Evolutionary conservation across 768 basidiomycete species (phyloP).

Genomic region (Gloeopeniophorella convolvens): DNA sequence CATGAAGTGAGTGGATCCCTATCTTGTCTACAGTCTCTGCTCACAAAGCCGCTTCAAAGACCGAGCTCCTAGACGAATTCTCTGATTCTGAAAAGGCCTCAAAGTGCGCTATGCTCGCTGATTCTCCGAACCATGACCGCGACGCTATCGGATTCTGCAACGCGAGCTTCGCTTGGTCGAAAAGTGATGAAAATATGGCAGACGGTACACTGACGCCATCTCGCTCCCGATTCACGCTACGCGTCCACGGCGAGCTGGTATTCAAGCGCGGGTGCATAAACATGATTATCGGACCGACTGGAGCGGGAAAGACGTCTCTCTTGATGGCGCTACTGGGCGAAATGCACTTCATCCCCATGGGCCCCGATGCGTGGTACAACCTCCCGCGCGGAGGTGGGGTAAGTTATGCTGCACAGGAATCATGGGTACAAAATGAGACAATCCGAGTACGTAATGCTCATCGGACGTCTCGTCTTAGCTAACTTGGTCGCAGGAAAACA

Average conservation of each 20-base stretch:
- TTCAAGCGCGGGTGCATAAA: constrained; percentile 52
- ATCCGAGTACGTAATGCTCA: constrained; percentile 39
- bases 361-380: constrained; percentile 55
- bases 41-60: constrained; percentile 22
- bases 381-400: constrained; percentile 65
- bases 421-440: constrained; percentile 80
- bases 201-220: constrained; percentile 36
- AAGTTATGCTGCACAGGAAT: constrained; percentile 78
- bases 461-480: not conserved
- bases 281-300: constrained; percentile 53
- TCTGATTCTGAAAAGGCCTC: constrained; percentile 10
- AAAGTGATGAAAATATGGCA: constrained; percentile 25
- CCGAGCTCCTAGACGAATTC: constrained; percentile 30
- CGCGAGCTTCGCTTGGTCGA: constrained; percentile 50
- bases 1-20: constrained; percentile 20
- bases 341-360: constrained; percentile 54
- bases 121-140: constrained; percentile 15
- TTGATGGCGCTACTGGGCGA: constrained; percentile 63
- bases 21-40: not conserved
- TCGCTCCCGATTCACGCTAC: constrained; percentile 42
- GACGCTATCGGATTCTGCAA: constrained; percentile 45
- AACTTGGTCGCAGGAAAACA: constrained; percentile 36
- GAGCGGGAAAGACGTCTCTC: constrained; percentile 55
- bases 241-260: constrained; percentile 44
- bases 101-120: constrained; percentile 14